Percentiles rank a stretch among this genome's conserved stretches.
Evolutionary conservation across 2,329 filamentous ascomycete species (phyloP).

Genomic region (Rutstroemia sp.): DNA sequence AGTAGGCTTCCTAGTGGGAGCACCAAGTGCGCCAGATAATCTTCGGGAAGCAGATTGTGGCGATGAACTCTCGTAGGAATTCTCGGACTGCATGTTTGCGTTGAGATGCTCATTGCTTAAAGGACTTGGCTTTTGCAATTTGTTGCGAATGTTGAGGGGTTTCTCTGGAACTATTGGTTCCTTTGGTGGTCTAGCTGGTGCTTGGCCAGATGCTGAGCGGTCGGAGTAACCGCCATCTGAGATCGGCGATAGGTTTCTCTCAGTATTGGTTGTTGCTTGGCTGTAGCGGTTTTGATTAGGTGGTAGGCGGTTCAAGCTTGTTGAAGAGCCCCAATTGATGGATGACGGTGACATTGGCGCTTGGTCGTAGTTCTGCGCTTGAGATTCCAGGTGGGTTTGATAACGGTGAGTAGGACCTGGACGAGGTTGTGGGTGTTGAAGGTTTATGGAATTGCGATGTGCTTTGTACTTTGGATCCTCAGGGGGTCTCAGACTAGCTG

Average conservation of each 20-base stretch:
- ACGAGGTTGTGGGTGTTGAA: slow-evolving; percentile 73
- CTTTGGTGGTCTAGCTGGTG: slow-evolving; percentile 54
- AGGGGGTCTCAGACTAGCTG: slow-evolving; percentile 11
- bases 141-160: slow-evolving; percentile 41
- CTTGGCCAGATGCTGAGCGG: slow-evolving; percentile 29
- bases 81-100: slow-evolving; percentile 17
- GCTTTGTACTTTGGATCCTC: slow-evolving; percentile 76
- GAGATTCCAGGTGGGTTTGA: slow-evolving; percentile 64
- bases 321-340: slow-evolving; percentile 55
- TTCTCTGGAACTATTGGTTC: slow-evolving; percentile 44
- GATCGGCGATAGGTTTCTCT: slow-evolving; percentile 23
- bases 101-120: slow-evolving; percentile 42
- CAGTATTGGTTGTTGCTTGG: slow-evolving; percentile 24
- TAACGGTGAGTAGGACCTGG: slow-evolving; percentile 68
- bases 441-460: slow-evolving; percentile 71
- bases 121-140: slow-evolving; percentile 47
- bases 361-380: slow-evolving; percentile 58
- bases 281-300: slow-evolving; percentile 44
- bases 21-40: slow-evolving; percentile 20
- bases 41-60: slow-evolving; percentile 21
- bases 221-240: slow-evolving; percentile 27
- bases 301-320: slow-evolving; percentile 45
- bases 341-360: slow-evolving; percentile 53
- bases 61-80: slow-evolving; percentile 19
- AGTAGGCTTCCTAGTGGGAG: slow-evolving; percentile 29